Percentiles rank a stretch among this genome's conserved stretches.
Evolutionary conservation across 345 rosid genomes (phyloP).

Genomic region (Aquilaria malaccensis): DNA sequence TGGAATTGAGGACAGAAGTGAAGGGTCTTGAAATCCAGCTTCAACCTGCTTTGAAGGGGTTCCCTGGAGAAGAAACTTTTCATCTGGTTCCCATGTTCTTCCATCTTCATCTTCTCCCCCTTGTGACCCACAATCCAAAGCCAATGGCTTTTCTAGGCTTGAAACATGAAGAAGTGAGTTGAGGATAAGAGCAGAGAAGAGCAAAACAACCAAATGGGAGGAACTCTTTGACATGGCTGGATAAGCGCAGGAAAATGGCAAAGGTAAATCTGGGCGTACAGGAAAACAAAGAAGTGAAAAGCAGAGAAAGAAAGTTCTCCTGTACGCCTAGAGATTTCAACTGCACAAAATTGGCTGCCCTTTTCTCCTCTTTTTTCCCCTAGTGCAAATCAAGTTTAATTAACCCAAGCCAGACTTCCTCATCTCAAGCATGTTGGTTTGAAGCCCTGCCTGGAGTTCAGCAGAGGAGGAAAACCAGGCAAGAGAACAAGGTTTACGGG

Average conservation of each 20-base stretch:
- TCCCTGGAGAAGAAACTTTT: slow-evolving; percentile 34
- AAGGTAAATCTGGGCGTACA: slow-evolving; percentile 12
- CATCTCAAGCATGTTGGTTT: background rate
- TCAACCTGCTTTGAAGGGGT: slow-evolving; percentile 24
- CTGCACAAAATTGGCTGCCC: background rate
- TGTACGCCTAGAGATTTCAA: slow-evolving; percentile 16
- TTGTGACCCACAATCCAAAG: slow-evolving; percentile 49
- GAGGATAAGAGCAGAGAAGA: slow-evolving; percentile 16
- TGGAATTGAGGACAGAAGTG: slow-evolving; percentile 53
- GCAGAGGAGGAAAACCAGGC: slow-evolving; percentile 34
- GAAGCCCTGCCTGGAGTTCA: slow-evolving; percentile 17
- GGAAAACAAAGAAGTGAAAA: slow-evolving; percentile 16
- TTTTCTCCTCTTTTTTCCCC: background rate
- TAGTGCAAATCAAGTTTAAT: background rate
- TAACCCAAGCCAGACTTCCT: slow-evolving; percentile 5
- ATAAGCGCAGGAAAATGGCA: background rate
- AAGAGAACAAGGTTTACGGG: slow-evolving; percentile 28
- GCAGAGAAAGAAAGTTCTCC: slow-evolving; percentile 12
- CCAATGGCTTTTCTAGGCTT: slow-evolving; percentile 16
- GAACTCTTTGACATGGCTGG: slow-evolving; percentile 25
- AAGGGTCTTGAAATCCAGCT: slow-evolving; percentile 62
- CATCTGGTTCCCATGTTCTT: slow-evolving; percentile 52
- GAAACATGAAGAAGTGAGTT: slow-evolving; percentile 16
- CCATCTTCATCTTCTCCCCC: slow-evolving; percentile 52
- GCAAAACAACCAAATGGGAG: slow-evolving; percentile 20